phyloP scores from a whole-genome alignment of 1,139 yeast genomes.

The Geotrichum siamense region DNA sequence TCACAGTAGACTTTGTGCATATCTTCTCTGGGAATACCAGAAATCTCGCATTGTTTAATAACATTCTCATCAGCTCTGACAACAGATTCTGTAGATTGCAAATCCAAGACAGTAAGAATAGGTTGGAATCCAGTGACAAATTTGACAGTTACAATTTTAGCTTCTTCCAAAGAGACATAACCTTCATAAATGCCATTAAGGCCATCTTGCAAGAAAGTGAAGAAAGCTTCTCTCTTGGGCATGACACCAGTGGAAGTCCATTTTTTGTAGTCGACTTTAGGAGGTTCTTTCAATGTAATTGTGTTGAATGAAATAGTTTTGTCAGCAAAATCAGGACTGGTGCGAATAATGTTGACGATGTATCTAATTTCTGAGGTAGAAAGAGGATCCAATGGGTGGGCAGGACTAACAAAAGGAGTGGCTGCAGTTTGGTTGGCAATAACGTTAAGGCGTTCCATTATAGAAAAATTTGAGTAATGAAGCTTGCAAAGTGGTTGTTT shows the following conservation, averaged over 20 bases:
- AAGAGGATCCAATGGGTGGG: slow-evolving; percentile 69
- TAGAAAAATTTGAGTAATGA: too few species aligned
- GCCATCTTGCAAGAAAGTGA: slow-evolving; percentile 53
- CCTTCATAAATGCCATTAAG: slow-evolving; percentile 63
- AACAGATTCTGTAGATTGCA: slow-evolving; percentile 54
- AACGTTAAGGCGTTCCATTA: slow-evolving; percentile 52
- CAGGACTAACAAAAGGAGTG: slow-evolving; percentile 32
- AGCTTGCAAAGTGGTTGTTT: too few species aligned
- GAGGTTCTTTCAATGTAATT: slow-evolving; percentile 63
- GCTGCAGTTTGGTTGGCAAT: slow-evolving; percentile 46
- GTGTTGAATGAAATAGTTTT: slow-evolving; percentile 52
- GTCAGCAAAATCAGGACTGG: slow-evolving; percentile 36
- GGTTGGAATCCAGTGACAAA: slow-evolving; percentile 61
- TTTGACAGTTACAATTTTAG: slow-evolving; percentile 43
- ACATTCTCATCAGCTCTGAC: too few species aligned
- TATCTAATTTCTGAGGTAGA: slow-evolving; percentile 49
- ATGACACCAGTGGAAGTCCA: slow-evolving; percentile 53
- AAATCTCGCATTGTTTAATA: slow-evolving; percentile 61
- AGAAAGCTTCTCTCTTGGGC: too few species aligned
- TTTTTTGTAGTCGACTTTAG: slow-evolving; percentile 50
- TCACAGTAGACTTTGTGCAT: slow-evolving; percentile 74
- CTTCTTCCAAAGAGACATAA: slow-evolving; percentile 49
- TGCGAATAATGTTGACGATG: slow-evolving; percentile 40
- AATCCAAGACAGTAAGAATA: slow-evolving; percentile 62
- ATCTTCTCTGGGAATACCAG: slow-evolving; percentile 58